These are phyloP conservation scores for Pichia ethanolica DNA, from an alignment of 805 yeast species.

Conservation along the genomic window DNA sequence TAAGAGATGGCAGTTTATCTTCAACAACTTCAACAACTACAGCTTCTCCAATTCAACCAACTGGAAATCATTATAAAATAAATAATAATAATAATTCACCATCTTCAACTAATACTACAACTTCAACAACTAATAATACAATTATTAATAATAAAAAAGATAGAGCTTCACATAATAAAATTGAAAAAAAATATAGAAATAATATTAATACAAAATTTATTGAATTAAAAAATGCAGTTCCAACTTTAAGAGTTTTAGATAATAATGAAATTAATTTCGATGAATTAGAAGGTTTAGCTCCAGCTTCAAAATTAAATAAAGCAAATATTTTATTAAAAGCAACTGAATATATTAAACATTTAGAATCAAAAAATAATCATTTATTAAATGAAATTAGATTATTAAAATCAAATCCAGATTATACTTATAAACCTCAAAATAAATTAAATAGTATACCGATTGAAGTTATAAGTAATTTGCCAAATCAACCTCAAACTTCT, in stretches of 20 bases:
- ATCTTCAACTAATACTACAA: no score
- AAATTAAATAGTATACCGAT: slow-evolving; percentile 4
- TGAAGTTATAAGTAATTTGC: slow-evolving; percentile 6
- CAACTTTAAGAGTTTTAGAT: slow-evolving; percentile 58
- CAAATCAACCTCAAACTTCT: slow-evolving; percentile 3
- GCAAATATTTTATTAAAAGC: slow-evolving; percentile 74
- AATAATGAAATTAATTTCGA: slow-evolving; percentile 25
- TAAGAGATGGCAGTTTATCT: not conserved
- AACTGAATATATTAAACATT: slow-evolving; percentile 69
- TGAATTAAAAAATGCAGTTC: slow-evolving; percentile 70
- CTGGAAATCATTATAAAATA: no score
- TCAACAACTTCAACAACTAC: not conserved
- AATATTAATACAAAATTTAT: slow-evolving; percentile 66
- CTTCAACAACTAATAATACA: no score
- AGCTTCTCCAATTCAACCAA: no score
- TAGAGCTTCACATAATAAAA: slow-evolving; percentile 66
- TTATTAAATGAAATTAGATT: slow-evolving; percentile 45
- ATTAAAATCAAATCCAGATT: slow-evolving; percentile 3
- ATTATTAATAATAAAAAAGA: slow-evolving; percentile 10
- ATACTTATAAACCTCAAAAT: slow-evolving; percentile 2
- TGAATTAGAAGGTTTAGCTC: slow-evolving; percentile 66
- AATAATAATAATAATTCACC: no score
- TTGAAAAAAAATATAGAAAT: slow-evolving; percentile 74
- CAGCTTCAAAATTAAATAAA: slow-evolving; percentile 69
- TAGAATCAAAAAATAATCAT: slow-evolving; percentile 51